phyloP scores from a whole-genome alignment of 441 rosid species.

The Populus hybrid region DNA sequence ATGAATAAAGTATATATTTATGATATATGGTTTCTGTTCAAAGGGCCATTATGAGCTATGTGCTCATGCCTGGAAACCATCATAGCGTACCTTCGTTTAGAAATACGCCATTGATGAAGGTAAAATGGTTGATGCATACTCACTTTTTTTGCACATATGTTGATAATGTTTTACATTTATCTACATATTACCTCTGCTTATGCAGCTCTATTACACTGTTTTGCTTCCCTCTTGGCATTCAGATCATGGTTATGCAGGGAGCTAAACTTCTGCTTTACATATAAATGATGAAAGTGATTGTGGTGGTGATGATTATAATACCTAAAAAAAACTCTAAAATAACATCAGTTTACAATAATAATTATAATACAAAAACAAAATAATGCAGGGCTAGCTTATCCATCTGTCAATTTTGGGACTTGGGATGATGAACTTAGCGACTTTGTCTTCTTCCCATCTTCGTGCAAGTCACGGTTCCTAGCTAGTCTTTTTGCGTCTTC shows the following conservation, averaged over 20 bases:
- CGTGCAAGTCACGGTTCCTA: conserved; percentile 1
- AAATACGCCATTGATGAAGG: not conserved
- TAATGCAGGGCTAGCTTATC: conserved; percentile 3
- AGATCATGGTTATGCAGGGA: conserved; percentile 4
- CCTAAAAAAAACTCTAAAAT: not conserved
- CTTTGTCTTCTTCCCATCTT: conserved; percentile 2
- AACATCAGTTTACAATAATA: not conserved
- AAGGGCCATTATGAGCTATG: not conserved
- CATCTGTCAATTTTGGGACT: not conserved
- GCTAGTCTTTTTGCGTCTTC: not conserved
- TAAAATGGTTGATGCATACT: not conserved
- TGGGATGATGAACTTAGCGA: not conserved
- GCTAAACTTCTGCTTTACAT: not conserved
- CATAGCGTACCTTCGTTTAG: not conserved
- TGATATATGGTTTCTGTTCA: too few species aligned
- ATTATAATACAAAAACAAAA: not conserved
- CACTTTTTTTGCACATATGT: not conserved
- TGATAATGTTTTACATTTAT: not conserved
- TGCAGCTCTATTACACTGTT: not conserved
- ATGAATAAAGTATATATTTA: not conserved
- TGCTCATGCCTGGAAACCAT: not conserved
- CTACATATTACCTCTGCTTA: not conserved
- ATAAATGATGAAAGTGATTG: not conserved
- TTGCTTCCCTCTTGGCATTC: not conserved
- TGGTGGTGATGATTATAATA: not conserved